Evolutionary conservation across 2,329 filamentous ascomycete genomes (phyloP).

Genomic region (Trichoderma sp.): DNA sequence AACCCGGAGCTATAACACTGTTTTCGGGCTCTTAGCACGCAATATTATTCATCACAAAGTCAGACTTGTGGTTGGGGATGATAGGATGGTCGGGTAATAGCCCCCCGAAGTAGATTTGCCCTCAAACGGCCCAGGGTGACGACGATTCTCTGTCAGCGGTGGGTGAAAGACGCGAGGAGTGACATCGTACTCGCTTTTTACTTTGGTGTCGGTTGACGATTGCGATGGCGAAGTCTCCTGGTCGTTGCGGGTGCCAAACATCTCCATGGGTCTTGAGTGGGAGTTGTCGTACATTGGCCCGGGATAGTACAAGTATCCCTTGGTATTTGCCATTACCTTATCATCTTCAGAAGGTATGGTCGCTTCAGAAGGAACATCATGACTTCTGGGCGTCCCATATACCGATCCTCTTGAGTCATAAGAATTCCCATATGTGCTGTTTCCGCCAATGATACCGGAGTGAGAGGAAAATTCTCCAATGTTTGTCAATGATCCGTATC

Average conservation of each 20-base stretch:
- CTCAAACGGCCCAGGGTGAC: constrained; percentile 49
- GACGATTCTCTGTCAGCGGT: constrained; percentile 36
- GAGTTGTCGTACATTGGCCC: constrained; percentile 51
- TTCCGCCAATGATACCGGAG: not conserved
- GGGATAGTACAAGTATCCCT: constrained; percentile 57
- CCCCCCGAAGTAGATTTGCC: constrained; percentile 51
- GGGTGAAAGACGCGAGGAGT: constrained; percentile 49
- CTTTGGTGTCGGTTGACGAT: constrained; percentile 37
- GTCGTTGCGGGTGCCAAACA: constrained; percentile 44
- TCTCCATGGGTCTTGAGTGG: constrained; percentile 48
- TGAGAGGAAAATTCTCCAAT: constrained; percentile 31
- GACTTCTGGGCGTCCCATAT: constrained; percentile 38
- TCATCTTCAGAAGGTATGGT: constrained; percentile 52
- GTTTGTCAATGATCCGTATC: constrained; percentile 29
- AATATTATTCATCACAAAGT: constrained; percentile 31
- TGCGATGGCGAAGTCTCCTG: constrained; percentile 37
- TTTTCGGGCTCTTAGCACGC: not conserved
- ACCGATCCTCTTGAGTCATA: constrained; percentile 14
- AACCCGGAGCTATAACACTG: not conserved
- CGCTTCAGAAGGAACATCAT: constrained; percentile 51
- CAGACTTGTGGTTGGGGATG: constrained; percentile 49
- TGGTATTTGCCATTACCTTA: constrained; percentile 48
- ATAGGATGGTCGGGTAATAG: constrained; percentile 46
- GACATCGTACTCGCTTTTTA: constrained; percentile 51
- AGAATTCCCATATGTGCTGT: constrained; percentile 4